Conservation (phyloP, 2,329 filamentous ascomycete genomes). For the Metarhizium robertsii region DNA sequence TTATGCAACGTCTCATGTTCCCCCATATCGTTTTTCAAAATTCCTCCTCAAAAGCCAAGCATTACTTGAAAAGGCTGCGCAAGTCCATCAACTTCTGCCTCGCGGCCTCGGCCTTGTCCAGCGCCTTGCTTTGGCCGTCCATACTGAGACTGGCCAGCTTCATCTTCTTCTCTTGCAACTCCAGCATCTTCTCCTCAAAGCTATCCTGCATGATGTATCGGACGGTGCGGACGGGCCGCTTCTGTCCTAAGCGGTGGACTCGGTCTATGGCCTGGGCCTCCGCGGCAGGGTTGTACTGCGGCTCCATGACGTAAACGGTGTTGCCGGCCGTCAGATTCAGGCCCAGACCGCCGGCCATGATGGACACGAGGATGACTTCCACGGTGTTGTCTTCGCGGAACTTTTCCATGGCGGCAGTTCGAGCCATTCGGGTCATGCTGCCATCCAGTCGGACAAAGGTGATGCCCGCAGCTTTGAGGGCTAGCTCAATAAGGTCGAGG, state of each 20-base stretch:
- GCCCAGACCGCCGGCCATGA: conserved; percentile 83
- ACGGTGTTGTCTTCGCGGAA: conserved; percentile 67
- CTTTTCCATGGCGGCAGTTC: conserved; percentile 63
- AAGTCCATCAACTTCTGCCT: conserved; percentile 53
- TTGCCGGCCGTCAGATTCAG: conserved; percentile 83
- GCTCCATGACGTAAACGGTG: conserved; percentile 94
- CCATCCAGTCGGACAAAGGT: conserved; percentile 78
- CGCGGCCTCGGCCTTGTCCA: conserved; percentile 44
- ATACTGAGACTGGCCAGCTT: conserved; percentile 81
- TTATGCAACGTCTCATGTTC: not conserved
- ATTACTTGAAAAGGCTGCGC: conserved; percentile 46
- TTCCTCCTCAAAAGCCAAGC: not conserved
- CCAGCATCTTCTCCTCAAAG: conserved; percentile 90
- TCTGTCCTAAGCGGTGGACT: conserved; percentile 85
- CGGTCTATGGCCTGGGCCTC: conserved; percentile 93
- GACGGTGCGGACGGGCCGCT: conserved; percentile 74
- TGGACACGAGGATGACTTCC: conserved; percentile 80
- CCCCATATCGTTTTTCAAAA: too few relatives aligned
- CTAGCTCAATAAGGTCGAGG: conserved; percentile 82
- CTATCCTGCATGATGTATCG: conserved; percentile 84
- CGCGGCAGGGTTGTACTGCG: conserved; percentile 91
- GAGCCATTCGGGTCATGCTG: conserved; percentile 68
- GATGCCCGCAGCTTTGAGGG: conserved; percentile 59
- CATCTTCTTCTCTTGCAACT: conserved; percentile 86
- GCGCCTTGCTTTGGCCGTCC: conserved; percentile 49